Conservation (phyloP, 2,329 filamentous ascomycete species). For the Macrophomina tecta region DNA sequence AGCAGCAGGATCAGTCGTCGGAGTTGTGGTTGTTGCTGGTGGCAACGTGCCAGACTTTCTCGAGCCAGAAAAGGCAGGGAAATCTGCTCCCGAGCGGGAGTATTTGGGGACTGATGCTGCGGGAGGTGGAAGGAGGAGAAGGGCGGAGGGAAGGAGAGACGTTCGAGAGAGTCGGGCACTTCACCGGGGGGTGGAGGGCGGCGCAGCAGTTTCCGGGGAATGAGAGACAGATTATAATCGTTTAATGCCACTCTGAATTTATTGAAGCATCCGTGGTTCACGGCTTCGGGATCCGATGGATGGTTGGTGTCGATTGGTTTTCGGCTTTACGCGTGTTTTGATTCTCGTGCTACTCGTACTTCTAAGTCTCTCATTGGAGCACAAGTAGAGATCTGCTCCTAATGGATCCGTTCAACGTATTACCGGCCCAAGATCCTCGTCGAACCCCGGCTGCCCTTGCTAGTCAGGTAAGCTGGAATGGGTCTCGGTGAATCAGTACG, state of each 20-base stretch:
- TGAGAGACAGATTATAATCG: slow-evolving; percentile 1
- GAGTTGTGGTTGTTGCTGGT: slow-evolving; percentile 1
- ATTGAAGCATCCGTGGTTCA: background rate
- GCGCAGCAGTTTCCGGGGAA: slow-evolving; percentile 20
- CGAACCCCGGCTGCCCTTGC: too few species aligned
- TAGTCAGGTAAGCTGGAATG: too few species aligned
- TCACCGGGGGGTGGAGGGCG: background rate
- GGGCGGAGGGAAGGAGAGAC: background rate
- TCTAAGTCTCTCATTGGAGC: too few species aligned
- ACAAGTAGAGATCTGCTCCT: too few species aligned
- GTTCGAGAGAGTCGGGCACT: slow-evolving; percentile 5
- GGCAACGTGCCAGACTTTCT: slow-evolving; percentile 8
- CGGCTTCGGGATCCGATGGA: background rate
- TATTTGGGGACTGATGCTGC: slow-evolving; percentile 1
- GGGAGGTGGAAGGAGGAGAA: background rate
- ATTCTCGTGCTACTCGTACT: too few species aligned
- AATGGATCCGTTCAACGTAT: too few species aligned
- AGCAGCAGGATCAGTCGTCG: background rate
- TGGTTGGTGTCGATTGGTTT: too few species aligned
- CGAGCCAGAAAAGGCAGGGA: slow-evolving; percentile 17
- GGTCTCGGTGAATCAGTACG: too few species aligned
- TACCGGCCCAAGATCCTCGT: too few species aligned
- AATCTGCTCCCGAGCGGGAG: slow-evolving; percentile 11
- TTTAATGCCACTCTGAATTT: background rate
- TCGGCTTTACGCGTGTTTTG: too few species aligned